Base-by-base conservation (phyloP, 2,329 filamentous ascomycete genomes). In the Metarhizium humberi region DNA sequence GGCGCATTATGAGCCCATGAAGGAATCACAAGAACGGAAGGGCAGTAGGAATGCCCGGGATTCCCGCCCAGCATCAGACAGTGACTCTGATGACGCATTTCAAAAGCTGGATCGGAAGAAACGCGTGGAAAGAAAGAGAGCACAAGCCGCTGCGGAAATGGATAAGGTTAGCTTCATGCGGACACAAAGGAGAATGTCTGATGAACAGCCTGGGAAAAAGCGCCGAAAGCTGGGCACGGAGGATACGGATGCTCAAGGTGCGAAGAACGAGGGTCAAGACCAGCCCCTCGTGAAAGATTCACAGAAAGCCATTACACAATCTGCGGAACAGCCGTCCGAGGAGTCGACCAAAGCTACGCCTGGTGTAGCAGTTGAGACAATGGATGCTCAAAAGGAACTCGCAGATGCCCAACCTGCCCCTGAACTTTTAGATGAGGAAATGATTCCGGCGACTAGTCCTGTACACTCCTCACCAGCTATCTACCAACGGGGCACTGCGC, bases 1-100 rank as follows among this genome's bases (percentile, higher is more conserved):
- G 47, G 65, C 65, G 4, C 67, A 71, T 20, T 79, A 78, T 55
- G 75, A 75, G 57, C 71, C 73, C 1, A 74, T 77, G 73, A 67
- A 69, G 47, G 67, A 73, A 51, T 78, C 76, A 0, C 76, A 78
- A 51, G 70, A 76, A 59, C 67, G 73, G 36, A 71, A 70, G 50
- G 57, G 58, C 1, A 61, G 57, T 18, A 63, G 63, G 3, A 67
- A 64, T 3, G 50, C 57, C 11, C 40, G 56, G 0, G 61, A 68
- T n/a, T 60, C 63, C 2, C 59, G 59, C 4, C 20, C 66, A 2
- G 64, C 64, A 3, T 64, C 62, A 0, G 69, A 68, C 1, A 69
- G 70, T 13, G 70, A 73, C 30, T 67, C 69, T 3, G 53, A 73
- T 49, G 67, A 72, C 52, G 60, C 68, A 0, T 61, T 68, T 6